Evolutionary conservation across 2,329 filamentous ascomycete genomes (phyloP).

Genomic region (Cytospora piceae): DNA sequence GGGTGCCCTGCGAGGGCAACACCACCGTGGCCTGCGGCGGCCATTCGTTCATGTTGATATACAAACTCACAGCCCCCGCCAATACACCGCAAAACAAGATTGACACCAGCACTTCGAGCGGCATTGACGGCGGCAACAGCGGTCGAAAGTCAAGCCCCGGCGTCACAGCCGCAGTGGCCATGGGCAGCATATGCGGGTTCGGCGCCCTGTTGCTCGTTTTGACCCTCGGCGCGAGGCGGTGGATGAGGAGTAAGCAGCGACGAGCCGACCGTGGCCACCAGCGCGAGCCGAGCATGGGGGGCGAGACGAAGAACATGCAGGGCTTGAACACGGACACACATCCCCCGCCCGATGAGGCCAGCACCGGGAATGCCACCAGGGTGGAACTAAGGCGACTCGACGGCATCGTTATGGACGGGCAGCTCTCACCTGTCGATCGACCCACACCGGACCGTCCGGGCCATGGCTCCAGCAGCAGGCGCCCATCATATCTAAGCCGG

Average conservation of each 20-base stretch:
- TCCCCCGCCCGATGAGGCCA: conserved; percentile 4
- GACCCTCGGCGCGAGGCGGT: conserved; percentile 4
- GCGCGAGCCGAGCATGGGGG: not conserved
- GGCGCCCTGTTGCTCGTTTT: conserved; percentile 6
- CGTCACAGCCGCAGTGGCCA: conserved; percentile 12
- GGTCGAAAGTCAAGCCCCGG: not conserved
- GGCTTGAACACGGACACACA: not conserved
- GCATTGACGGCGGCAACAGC: not conserved
- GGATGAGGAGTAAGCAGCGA: conserved; percentile 2
- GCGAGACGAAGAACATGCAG: not conserved
- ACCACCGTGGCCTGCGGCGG: conserved; percentile 19
- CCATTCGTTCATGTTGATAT: conserved; percentile 11
- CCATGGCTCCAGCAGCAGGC: not conserved
- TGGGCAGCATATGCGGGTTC: conserved; percentile 21
- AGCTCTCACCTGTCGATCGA: not conserved
- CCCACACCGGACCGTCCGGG: no score
- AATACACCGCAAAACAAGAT: not conserved
- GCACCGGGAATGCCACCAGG: not conserved
- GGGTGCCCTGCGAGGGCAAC: conserved; percentile 11
- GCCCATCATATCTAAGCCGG: not conserved
- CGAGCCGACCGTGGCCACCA: not conserved
- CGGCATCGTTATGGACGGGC: conserved; percentile 18
- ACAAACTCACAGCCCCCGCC: not conserved
- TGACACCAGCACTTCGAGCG: not conserved
- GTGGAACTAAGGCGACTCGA: conserved; percentile 4